Base-by-base conservation (phyloP, 208 protist species). In the Phytomonas francai region DNA sequence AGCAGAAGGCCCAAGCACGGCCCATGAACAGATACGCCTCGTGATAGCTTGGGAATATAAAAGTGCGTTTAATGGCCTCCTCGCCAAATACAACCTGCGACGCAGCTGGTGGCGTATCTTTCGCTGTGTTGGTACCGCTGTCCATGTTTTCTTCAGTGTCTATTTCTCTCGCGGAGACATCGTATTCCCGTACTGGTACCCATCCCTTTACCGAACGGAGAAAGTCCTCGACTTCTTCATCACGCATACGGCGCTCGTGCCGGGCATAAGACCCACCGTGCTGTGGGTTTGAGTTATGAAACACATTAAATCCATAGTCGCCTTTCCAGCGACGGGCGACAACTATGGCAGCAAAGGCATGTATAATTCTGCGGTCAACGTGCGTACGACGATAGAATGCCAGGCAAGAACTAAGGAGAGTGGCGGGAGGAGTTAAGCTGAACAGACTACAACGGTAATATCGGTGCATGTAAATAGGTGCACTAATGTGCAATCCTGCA, bases 191-290 rank as follows among this genome's bases (percentile, higher is more conserved):
- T 45, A 86, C 80, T 2, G 80, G 79, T 11, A 39, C 61, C 86
- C 88, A 94, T 56, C 87, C 85, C 76, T 89, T 88, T 31, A 94
- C 88, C 2, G 84, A 91, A 28, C 77, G 74, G 25, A 89, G 58
- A 65, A 94, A 94, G 73, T 94, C 88, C 54, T 91, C 85, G 49
- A 94, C 78, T 64, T 94, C 88, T 60, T 94, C 88, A n/a, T 94
- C 88, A 0, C 85, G 74, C 88, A 92, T 91, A 31, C 84, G 77
- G 22, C 88, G 88, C 69, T 94, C 88, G 67, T 92, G 85, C 12
- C 84, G 75, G 30, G 85, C 84, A 72, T 94, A 94, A 34, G 80
- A 86, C 59, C 81, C 88, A 54, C 88, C 88, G 59, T 94, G 85
- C 70, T 94, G 84, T 51, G 88, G 88, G 78, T 94, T 94, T 28